Base-by-base conservation (phyloP, 129 eudicot genomes). In the Escallonia herrerae region DNA sequence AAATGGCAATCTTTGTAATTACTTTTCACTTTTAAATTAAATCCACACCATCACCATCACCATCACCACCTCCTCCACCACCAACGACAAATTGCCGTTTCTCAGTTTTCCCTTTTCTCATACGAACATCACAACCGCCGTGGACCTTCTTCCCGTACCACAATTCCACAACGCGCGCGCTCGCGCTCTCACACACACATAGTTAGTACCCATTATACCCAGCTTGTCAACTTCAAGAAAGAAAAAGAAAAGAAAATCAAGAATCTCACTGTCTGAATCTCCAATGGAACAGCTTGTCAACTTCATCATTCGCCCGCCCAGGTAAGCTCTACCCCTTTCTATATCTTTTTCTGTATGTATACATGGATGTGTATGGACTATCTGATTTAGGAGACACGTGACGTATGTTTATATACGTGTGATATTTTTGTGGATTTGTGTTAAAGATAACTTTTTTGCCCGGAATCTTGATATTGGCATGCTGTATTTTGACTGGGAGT, bases 231-330 rank as follows among this genome's bases (percentile, higher is more conserved):
- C 33, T 55, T 56, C 42, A 10, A 14, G 6, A 40, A 12, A 9
- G 41, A 2, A 40, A 13, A 48, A 38, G 12, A 56, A 56, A 49
- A 11, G 63, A 66, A 79, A 83, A 81, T 87, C 87, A 75, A 56
- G 56, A 2, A 8, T 8, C 6, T 6, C 12, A 15, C 69, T 56
- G 49, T 60, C 45, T 69, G 58, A 80, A 74, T 82, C 80, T 73
- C 39, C 8, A 22, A 90, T 90, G 97, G 97, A 90, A 66, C 97
- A 90, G 87, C 90, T 90, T 56, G 75, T 90, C 62, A 86, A 84
- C 95, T 90, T 90, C 80, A 86, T 90, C 62, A 90, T 90, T 70
- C 79, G 97, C n/a, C 97, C 97, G 14, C 97, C 97, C 62, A 90
- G 97, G 97, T 90, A 39, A 68, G 39, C 55, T 7, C 15, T 9